Base-by-base conservation (phyloP, 2,329 filamentous ascomycete genomes). In the Fusarium graminum region DNA sequence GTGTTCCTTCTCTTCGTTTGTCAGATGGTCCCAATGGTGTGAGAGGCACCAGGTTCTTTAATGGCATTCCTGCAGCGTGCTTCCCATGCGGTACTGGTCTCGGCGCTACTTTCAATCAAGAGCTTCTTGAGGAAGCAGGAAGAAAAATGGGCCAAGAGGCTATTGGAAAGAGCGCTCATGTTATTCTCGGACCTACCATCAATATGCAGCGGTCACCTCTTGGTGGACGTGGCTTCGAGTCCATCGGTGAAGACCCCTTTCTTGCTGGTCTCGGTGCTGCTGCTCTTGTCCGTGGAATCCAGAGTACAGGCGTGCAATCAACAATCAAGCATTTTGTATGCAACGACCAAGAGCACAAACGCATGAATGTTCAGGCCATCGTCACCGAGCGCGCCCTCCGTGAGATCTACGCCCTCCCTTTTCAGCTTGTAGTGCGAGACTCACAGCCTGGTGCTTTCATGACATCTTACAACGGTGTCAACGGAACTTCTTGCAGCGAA, bases 141-240 rank as follows among this genome's bases (percentile, higher is more conserved):
- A 77, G 74, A 64, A 80, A 80, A 51, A 84, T 88, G 79, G 85
- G 81, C 6, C 78, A 81, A 43, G 85, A 87, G 67, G 81, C 84
- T 38, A 81, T 83, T 46, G 80, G 81, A 1, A 88, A 88, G 74
- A 85, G 84, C 36, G 86, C 84, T 4, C 85, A 88, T 71, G 81
- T 80, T 22, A 84, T 87, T 58, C 80, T 89, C 1, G 87, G 87
- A 0, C 87, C 87, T 6, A 89, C 87, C 22, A 86, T 89, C 72
- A 88, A 88, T 72, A 88, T 88, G 80, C 85, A 87, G 69, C 81
- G 86, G 45, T 84, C 82, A 7, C 86, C 85, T n/a, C 80, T 88
- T 4, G 86, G 86, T 25, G 86, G 86, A 11, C 82, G 86, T 50
- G 86, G 85, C 36, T 88, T 88, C 65, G 86, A 88, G 75, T 87